Conservation (phyloP, 1,284 basidiomycete species). For the Apiotrichum sp. region DNA sequence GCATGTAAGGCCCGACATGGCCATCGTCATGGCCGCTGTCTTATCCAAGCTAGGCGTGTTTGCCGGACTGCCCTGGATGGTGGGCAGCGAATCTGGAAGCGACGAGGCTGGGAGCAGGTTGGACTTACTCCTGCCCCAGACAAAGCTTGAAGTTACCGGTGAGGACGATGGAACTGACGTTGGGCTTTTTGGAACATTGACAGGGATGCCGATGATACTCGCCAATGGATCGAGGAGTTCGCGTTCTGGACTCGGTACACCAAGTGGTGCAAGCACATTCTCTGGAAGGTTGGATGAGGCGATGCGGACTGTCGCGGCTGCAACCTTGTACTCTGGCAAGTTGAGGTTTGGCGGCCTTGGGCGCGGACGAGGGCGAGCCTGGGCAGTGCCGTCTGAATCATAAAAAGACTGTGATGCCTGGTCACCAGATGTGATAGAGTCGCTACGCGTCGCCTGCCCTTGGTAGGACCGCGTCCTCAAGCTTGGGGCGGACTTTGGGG, state of each 20-base stretch:
- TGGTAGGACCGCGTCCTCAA: not conserved
- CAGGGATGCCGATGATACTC: slow-evolving; percentile 49
- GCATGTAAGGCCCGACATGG: not conserved
- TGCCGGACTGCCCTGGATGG: slow-evolving; percentile 39
- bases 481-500: not conserved
- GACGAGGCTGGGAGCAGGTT: slow-evolving; percentile 10
- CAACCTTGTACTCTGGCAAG: slow-evolving; percentile 46
- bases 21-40: not conserved
- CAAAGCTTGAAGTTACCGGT: slow-evolving; percentile 9
- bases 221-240: slow-evolving; percentile 78
- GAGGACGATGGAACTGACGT: not conserved
- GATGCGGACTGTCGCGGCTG: slow-evolving; percentile 77
- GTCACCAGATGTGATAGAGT: not conserved
- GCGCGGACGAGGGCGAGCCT: slow-evolving; percentile 1
- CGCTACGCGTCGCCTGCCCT: not conserved
- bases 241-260: slow-evolving; percentile 76
- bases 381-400: slow-evolving; percentile 5
- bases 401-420: slow-evolving; percentile 24
- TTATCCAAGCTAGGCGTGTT: slow-evolving; percentile 31
- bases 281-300: slow-evolving; percentile 49
- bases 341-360: slow-evolving; percentile 23
- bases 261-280: slow-evolving; percentile 55
- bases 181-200: slow-evolving; percentile 24
- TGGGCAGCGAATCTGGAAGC: slow-evolving; percentile 20
- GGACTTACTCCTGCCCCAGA: slow-evolving; percentile 32